Evolutionary conservation across 345 rosid species (phyloP).

Genomic region (Abelmoschus esculentus): DNA sequence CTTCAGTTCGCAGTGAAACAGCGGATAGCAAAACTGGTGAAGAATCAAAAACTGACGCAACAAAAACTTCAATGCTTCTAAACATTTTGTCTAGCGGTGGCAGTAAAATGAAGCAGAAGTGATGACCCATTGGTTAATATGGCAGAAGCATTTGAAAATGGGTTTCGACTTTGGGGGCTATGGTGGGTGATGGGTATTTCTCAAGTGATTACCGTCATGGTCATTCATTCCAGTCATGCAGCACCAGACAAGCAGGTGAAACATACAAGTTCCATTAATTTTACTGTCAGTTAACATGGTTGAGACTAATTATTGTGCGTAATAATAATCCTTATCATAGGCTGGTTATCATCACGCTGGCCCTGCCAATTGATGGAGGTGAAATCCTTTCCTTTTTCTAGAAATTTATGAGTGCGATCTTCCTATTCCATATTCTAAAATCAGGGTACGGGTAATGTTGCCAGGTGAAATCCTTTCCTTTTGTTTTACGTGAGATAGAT

Average conservation of each 20-base stretch:
- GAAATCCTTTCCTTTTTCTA: neutral
- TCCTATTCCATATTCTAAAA: neutral
- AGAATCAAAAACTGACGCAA: slow-evolving; percentile 8
- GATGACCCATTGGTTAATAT: neutral
- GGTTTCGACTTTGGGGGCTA: neutral
- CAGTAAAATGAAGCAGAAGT: slow-evolving; percentile 18
- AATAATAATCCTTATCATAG: neutral
- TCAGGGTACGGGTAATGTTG: neutral
- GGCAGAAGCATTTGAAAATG: neutral
- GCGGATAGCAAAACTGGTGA: too few species aligned
- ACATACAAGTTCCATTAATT: neutral
- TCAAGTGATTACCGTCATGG: neutral
- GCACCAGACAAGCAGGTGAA: neutral
- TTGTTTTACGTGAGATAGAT: too few species aligned
- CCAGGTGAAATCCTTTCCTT: neutral
- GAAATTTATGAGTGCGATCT: neutral
- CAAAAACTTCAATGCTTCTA: slow-evolving; percentile 39
- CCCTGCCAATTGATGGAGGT: neutral
- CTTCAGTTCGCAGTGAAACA: too few species aligned
- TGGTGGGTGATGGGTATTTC: neutral
- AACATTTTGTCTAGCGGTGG: slow-evolving; percentile 48
- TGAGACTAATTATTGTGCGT: neutral
- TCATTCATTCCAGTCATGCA: neutral
- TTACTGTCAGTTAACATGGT: neutral
- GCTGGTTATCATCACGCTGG: neutral